Evolutionary conservation across 73 alveolate species (phyloP).

Genomic region (Blepharisma stoltei): DNA sequence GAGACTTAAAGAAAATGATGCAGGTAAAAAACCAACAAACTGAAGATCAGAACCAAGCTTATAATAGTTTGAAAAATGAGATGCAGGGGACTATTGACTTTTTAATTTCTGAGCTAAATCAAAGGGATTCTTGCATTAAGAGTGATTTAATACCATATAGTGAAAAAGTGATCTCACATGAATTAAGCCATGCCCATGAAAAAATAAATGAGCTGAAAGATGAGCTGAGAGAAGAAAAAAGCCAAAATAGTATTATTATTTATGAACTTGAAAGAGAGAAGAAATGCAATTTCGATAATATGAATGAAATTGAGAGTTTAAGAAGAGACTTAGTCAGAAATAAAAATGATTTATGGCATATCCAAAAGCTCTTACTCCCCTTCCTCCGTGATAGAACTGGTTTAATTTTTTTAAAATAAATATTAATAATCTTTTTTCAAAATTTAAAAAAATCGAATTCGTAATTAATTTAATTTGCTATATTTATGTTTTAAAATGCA

Average conservation of each 20-base stretch:
- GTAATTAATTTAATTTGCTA: too few species aligned
- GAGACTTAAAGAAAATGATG: constrained; percentile 12
- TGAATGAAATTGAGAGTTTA: too few species aligned
- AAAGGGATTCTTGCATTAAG: not conserved
- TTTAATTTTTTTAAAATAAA: too few species aligned
- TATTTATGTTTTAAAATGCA: too few species aligned
- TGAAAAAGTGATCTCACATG: not conserved
- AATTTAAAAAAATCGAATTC: too few species aligned
- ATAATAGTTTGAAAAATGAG: not conserved
- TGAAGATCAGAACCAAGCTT: not conserved
- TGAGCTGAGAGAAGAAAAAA: not conserved
- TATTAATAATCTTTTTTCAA: too few species aligned
- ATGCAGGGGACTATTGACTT: not conserved
- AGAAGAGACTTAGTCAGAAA: not conserved
- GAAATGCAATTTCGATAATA: too few species aligned
- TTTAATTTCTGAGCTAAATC: not conserved
- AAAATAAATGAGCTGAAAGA: not conserved
- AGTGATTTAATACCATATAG: constrained; percentile 14
- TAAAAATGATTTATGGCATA: constrained; percentile 16
- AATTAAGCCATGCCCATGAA: constrained; percentile 1
- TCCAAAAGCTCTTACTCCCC: not conserved
- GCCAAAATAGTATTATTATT: too few species aligned
- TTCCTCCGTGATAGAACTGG: too few species aligned
- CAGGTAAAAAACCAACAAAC: not conserved
- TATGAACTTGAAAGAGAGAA: too few species aligned